These are phyloP conservation scores for Parasitella parasitica DNA, from an alignment of 371 early-diverging fungal genomes.

Conservation along the genomic window DNA sequence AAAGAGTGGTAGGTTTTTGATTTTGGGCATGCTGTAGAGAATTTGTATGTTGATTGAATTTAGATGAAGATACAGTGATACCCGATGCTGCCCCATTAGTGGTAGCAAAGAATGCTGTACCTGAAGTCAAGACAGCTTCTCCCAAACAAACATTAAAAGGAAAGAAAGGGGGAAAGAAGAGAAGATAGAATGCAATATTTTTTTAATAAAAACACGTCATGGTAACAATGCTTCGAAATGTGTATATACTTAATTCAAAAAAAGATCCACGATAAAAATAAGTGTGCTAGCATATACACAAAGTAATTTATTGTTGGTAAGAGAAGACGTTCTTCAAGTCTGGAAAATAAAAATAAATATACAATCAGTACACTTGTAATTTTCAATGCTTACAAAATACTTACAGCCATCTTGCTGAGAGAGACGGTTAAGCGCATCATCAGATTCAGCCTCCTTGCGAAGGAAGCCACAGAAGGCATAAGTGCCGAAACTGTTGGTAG, in stretches of 20 bases:
- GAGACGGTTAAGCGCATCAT: conserved; percentile 96
- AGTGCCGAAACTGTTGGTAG: conserved; percentile 78
- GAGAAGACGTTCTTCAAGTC: conserved; percentile 56
- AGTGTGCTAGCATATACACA: too few species aligned
- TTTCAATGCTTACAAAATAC: conserved; percentile 9
- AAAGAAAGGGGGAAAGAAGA: conserved; percentile 33
- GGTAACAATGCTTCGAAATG: not conserved
- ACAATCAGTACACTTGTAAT: not conserved
- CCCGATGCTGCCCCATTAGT: conserved; percentile 16
- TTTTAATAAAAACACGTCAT: not conserved
- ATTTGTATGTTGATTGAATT: not conserved
- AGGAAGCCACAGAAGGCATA: conserved; percentile 95
- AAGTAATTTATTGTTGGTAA: conserved; percentile 42
- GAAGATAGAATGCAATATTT: conserved; percentile 9
- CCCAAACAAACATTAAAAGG: conserved; percentile 23
- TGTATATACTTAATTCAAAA: too few species aligned
- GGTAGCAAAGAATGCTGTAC: conserved; percentile 4
- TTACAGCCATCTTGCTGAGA: conserved; percentile 86
- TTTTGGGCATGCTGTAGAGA: not conserved
- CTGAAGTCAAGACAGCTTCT: conserved; percentile 20
- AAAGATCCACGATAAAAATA: too few species aligned
- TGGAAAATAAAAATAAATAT: conserved; percentile 7
- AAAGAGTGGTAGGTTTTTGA: conserved; percentile 16
- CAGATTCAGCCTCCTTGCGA: conserved; percentile 89
- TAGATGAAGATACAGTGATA: conserved; percentile 22